phyloP scores from a whole-genome alignment of 768 basidiomycete species.

The Amanita phalloides region DNA sequence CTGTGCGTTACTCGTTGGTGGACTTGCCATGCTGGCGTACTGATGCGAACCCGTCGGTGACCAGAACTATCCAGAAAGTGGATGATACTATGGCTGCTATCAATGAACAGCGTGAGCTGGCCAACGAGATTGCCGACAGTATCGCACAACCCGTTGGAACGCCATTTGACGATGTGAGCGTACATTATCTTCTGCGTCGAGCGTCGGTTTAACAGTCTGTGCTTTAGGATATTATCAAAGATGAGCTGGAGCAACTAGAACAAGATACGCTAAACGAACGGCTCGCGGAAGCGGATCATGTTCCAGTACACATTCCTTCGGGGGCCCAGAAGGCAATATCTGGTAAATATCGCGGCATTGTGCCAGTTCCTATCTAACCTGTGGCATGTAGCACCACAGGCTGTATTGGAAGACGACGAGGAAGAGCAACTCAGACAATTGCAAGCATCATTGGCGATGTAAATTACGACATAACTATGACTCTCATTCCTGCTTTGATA shows the following conservation, averaged over 20 bases:
- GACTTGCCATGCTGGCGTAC: background rate
- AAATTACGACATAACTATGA: constrained; percentile 11
- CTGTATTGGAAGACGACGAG: constrained; percentile 76
- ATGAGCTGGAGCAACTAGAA: constrained; percentile 80
- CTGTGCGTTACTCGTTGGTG: constrained; percentile 46
- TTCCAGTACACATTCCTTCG: constrained; percentile 75
- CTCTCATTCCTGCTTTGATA: constrained; percentile 2
- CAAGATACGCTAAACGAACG: constrained; percentile 81
- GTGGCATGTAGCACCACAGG: constrained; percentile 15
- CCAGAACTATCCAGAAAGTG: constrained; percentile 78
- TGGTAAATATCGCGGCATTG: background rate
- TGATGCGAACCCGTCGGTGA: background rate
- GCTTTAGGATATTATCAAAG: constrained; percentile 61
- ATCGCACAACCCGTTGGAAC: constrained; percentile 56
- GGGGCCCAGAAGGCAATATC: constrained; percentile 20
- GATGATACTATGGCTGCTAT: constrained; percentile 83
- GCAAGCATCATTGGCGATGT: constrained; percentile 85
- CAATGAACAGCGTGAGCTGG: constrained; percentile 84
- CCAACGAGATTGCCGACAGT: constrained; percentile 84
- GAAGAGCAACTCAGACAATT: constrained; percentile 81
- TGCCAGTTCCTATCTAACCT: background rate
- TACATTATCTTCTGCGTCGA: constrained; percentile 57
- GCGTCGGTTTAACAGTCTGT: constrained; percentile 1
- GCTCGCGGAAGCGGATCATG: constrained; percentile 80
- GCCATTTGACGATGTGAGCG: constrained; percentile 32